Percentiles rank a stretch among this genome's conserved stretches.
Evolutionary conservation across 345 rosid species (phyloP).

Genomic region (Odontarrhena argentea): DNA sequence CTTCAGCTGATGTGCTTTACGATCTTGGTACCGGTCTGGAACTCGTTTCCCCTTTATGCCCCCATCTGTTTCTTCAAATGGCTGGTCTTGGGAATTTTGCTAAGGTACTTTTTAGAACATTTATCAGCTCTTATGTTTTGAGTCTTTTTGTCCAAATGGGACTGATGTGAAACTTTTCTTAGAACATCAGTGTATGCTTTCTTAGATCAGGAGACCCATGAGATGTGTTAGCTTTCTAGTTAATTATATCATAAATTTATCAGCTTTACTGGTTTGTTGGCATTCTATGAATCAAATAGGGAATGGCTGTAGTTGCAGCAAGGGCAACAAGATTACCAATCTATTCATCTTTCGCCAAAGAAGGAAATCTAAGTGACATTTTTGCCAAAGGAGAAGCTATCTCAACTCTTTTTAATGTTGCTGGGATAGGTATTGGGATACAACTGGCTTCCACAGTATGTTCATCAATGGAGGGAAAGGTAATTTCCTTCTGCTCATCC

Average conservation of each 20-base stretch:
- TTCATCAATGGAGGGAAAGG: constrained; percentile 93
- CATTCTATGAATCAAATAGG: constrained; percentile 51
- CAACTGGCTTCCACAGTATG: constrained; percentile 89
- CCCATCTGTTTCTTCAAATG: constrained; percentile 88
- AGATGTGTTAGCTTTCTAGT: not conserved
- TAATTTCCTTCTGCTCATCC: constrained; percentile 28
- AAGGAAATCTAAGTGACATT: constrained; percentile 96
- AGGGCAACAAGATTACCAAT: constrained; percentile 93
- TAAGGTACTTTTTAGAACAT: constrained; percentile 51
- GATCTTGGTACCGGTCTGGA: constrained; percentile 93
- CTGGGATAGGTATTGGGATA: constrained; percentile 80
- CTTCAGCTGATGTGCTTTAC: constrained; percentile 89
- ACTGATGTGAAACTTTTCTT: constrained; percentile 4
- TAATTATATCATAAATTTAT: not conserved
- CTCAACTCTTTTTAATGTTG: constrained; percentile 88
- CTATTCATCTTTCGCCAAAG: constrained; percentile 95
- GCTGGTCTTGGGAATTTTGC: constrained; percentile 97
- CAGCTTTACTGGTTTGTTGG: constrained; percentile 13
- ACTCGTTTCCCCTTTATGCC: constrained; percentile 87
- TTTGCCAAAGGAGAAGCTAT: constrained; percentile 98
- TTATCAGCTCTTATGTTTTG: constrained; percentile 1
- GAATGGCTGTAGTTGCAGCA: constrained; percentile 98
- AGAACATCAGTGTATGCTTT: not conserved
- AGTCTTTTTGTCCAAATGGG: constrained; percentile 8
- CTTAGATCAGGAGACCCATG: not conserved